phyloP scores from a whole-genome alignment of 768 basidiomycete species.

The Auricularia heimuer region DNA sequence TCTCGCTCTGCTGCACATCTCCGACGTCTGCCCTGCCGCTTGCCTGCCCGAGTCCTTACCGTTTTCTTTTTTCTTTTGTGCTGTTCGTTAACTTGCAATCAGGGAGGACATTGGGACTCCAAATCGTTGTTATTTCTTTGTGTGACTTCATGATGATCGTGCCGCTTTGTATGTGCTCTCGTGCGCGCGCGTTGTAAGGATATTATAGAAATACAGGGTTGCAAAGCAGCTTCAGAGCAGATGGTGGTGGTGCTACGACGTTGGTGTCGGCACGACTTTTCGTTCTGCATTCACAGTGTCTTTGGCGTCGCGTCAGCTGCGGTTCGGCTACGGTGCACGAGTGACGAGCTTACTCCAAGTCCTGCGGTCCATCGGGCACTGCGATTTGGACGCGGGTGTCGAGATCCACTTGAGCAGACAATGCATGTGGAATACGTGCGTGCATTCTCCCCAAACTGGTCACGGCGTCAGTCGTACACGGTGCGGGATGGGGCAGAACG shows the following conservation, averaged over 20 bases:
- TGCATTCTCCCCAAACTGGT: conserved; percentile 98
- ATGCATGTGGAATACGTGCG: conserved; percentile 98
- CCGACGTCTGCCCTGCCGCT: conserved; percentile 1
- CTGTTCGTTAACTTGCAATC: neutral
- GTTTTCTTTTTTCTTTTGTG: conserved; percentile 2
- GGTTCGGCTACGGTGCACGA: neutral
- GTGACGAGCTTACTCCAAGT: conserved; percentile 62
- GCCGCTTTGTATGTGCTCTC: neutral
- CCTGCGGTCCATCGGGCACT: conserved; percentile 97
- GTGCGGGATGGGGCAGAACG: conserved; percentile 20
- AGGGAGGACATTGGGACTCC: neutral
- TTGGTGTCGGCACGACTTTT: neutral
- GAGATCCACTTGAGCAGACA: conserved; percentile 95
- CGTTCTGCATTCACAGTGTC: neutral
- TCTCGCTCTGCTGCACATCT: conserved; percentile 1
- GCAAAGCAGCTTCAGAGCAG: neutral
- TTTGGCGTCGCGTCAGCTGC: neutral
- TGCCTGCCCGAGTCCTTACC: neutral
- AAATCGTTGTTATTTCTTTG: neutral
- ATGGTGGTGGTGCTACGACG: neutral
- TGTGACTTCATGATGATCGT: neutral
- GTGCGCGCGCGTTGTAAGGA: neutral
- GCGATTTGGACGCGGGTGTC: conserved; percentile 80
- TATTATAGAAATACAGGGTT: neutral
- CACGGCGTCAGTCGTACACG: too few relatives aligned